Base-by-base conservation (phyloP, 139 green algal genomes). In the Coelastrella sp. region DNA sequence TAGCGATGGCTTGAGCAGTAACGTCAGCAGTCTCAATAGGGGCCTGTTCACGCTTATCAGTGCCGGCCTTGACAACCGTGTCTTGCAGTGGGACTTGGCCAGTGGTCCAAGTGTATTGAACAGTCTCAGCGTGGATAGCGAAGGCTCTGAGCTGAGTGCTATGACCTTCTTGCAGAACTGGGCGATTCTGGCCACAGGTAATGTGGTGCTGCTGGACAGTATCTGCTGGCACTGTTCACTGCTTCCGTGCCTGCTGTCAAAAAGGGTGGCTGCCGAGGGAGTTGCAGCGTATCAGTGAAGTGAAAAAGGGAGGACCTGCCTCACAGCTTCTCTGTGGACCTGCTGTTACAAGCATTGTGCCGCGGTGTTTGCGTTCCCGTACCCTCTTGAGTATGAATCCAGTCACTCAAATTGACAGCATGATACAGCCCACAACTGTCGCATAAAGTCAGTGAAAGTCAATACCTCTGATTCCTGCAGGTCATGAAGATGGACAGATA, bases 51-150 rank as follows among this genome's bases (percentile, higher is more conserved):
- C 60, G 22, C 81, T 87, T n/a, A 57, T 87, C 23, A 88, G 83
- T 71, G 83, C 58, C 23, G 83, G 83, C 19, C 54, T 73, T 54
- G 83, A 88, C 68, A 57, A 68, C 56, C 47, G 47, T 6, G 83
- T 88, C 6, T 19, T 88, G 3, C 83, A 80, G 56, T 88, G 83
- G 83, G 83, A 88, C 68, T 57, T 88, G 14, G 17, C 66, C n/a
- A 54, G 47, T 5, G 64, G 83, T 13, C 68, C 54, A 4, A 80
- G 47, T 80, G 83, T 80, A 5, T n/a, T 68, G 17, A 54, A 66
- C 20, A 88, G 82, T 23, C 14, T 80, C 23, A 20, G 23, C 61
- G 83, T 66, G 14, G 66, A 3, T 13, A n/a, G 56, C 5, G 68
- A 20, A 4, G 83, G 83, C 6, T 68, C 83, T 32, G 83, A 88